phyloP scores from a whole-genome alignment of 2,329 filamentous ascomycete species.

The Cercospora berteroae region DNA sequence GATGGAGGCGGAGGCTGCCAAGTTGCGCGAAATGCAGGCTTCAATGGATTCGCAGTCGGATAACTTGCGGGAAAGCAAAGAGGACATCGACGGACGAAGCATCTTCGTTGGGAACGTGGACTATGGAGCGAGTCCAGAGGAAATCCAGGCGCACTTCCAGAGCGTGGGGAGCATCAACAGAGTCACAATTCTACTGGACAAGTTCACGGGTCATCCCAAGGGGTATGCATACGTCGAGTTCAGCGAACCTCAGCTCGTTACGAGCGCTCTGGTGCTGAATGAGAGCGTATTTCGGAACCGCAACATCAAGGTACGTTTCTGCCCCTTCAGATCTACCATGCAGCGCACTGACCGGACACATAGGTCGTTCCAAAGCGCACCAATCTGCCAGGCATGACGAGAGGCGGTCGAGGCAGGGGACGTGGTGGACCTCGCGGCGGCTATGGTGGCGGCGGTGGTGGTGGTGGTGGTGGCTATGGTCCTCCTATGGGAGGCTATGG shows the following conservation, averaged over 20 bases:
- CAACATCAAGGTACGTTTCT: constrained; percentile 78
- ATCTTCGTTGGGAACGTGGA: constrained; percentile 99
- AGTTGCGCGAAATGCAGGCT: constrained; percentile 56
- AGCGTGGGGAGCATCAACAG: constrained; percentile 96
- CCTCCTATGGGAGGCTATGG: constrained; percentile 23
- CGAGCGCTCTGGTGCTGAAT: constrained; percentile 89
- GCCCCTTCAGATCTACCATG: neutral
- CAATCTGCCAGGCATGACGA: constrained; percentile 90
- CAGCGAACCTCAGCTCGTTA: constrained; percentile 86
- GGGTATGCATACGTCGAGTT: constrained; percentile 99
- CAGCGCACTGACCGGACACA: constrained; percentile 30
- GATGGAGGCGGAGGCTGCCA: constrained; percentile 59
- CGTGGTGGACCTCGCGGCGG: constrained; percentile 53
- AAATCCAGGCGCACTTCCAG: constrained; percentile 98
- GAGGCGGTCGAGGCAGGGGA: constrained; percentile 56
- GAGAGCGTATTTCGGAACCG: constrained; percentile 94
- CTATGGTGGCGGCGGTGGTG: constrained; percentile 31
- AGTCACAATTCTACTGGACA: constrained; percentile 94
- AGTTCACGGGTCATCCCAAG: constrained; percentile 99
- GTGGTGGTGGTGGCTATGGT: constrained; percentile 45
- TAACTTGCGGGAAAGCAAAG: constrained; percentile 84
- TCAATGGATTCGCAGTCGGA: constrained; percentile 78
- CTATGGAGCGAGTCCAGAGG: constrained; percentile 93
- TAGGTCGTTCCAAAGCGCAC: constrained; percentile 89
- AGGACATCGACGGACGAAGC: constrained; percentile 90